Percentiles rank a stretch among this genome's conserved stretches.
These are phyloP conservation scores for Elymus sibiricus DNA, from an alignment of 176 grass and related monocot species.

Conservation along the genomic window DNA sequence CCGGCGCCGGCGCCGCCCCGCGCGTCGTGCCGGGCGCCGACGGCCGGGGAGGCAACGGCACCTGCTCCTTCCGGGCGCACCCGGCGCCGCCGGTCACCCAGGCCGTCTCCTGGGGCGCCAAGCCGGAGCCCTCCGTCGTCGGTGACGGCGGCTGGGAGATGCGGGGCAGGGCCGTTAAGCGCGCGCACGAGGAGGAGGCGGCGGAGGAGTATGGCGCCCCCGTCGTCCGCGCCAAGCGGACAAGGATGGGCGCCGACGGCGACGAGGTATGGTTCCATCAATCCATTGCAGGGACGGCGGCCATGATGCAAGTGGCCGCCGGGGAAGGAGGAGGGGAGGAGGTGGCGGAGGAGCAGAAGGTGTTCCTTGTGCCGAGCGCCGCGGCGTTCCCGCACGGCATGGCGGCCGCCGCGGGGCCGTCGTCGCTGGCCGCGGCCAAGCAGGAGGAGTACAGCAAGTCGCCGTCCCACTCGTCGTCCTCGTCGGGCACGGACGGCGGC, in stretches of 20 bases:
- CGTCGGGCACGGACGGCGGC: slow-evolving; percentile 52
- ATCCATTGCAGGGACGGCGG: slow-evolving; percentile 45
- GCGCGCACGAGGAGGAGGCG: slow-evolving; percentile 49
- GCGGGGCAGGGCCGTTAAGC: slow-evolving; percentile 52
- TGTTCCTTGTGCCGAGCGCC: slow-evolving; percentile 66
- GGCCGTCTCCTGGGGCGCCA: slow-evolving; percentile 48
- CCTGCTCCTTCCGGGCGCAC: slow-evolving; percentile 66
- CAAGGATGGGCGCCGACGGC: slow-evolving; percentile 39
- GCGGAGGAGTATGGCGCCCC: slow-evolving; percentile 46
- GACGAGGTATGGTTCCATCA: slow-evolving; percentile 87
- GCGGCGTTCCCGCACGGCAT: slow-evolving; percentile 65
- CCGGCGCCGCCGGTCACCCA: slow-evolving; percentile 44
- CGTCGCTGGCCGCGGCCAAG: slow-evolving; percentile 48
- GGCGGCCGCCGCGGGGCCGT: slow-evolving; percentile 33
- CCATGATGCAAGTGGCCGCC: slow-evolving; percentile 6
- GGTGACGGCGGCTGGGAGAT: slow-evolving; percentile 32
- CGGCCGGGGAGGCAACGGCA: slow-evolving; percentile 25
- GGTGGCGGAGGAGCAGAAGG: slow-evolving; percentile 52
- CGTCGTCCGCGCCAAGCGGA: slow-evolving; percentile 67
- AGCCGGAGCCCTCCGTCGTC: slow-evolving; percentile 37
- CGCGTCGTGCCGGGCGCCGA: slow-evolving; percentile 36
- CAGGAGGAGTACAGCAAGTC: slow-evolving; percentile 69
- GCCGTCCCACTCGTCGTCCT: slow-evolving; percentile 74
- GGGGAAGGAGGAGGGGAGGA: slow-evolving; percentile 26
- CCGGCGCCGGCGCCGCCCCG: slow-evolving; percentile 11